These are phyloP conservation scores for Plicaturopsis crispa DNA, from an alignment of 768 basidiomycete species.

Conservation along the genomic window DNA sequence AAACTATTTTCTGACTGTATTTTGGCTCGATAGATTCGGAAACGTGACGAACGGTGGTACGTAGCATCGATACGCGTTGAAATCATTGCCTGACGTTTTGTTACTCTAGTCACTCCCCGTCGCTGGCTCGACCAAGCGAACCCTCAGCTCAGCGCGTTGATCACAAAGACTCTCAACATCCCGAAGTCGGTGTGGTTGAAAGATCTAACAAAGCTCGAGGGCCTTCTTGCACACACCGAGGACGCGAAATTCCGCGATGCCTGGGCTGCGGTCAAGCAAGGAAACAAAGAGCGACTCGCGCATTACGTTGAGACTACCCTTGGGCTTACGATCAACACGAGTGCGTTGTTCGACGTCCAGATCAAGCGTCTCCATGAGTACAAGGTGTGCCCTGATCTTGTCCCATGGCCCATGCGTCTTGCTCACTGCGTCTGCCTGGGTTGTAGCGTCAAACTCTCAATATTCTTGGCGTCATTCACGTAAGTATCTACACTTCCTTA, in stretches of 20 bases:
- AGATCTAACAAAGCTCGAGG: constrained; percentile 70
- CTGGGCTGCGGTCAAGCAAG: constrained; percentile 82
- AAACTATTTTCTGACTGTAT: too few species aligned
- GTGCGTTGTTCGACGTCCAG: constrained; percentile 87
- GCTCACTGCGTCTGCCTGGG: background rate
- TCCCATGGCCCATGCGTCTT: background rate
- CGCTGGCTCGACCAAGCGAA: constrained; percentile 91
- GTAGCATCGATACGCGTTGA: constrained; percentile 18
- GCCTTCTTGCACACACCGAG: constrained; percentile 65
- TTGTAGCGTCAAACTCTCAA: constrained; percentile 86
- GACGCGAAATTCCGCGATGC: constrained; percentile 67
- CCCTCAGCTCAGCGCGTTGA: constrained; percentile 76
- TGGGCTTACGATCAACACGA: constrained; percentile 63
- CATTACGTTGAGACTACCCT: constrained; percentile 64
- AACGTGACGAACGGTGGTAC: constrained; percentile 92
- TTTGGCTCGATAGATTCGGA: constrained; percentile 55
- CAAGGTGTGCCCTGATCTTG: constrained; percentile 41
- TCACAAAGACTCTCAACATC: constrained; percentile 72
- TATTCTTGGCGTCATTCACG: constrained; percentile 84
- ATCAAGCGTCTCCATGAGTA: constrained; percentile 92
- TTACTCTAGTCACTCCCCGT: constrained; percentile 69
- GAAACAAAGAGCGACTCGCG: constrained; percentile 87
- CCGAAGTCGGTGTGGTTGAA: constrained; percentile 80
- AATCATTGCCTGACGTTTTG: background rate
- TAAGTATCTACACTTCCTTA: constrained; percentile 23